Conservation (phyloP, 2,329 filamentous ascomycete genomes). For the Cytospora piceicola region DNA sequence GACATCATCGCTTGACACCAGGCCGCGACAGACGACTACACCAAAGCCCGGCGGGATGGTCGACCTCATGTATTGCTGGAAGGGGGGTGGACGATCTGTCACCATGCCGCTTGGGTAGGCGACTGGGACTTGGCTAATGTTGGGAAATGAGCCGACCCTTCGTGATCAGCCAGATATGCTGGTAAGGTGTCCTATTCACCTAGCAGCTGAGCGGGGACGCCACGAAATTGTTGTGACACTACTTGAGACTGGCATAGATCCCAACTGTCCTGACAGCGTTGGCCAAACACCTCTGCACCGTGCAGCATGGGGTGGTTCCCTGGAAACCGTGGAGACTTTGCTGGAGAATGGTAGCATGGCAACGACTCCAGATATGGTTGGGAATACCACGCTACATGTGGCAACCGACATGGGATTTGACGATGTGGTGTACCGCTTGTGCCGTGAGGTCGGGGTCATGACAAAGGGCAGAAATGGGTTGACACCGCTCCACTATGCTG, state of each 20-base stretch:
- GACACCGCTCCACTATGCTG: constrained; percentile 6
- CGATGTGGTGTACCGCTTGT: constrained; percentile 6
- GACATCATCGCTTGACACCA: not conserved
- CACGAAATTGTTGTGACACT: not conserved
- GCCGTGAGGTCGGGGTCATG: not conserved
- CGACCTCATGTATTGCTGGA: not conserved
- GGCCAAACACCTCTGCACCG: constrained; percentile 10
- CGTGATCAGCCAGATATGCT: constrained; percentile 1
- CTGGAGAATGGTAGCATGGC: constrained; percentile 6
- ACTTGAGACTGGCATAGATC: constrained; percentile 1
- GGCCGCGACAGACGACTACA: not conserved
- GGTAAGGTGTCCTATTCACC: not conserved
- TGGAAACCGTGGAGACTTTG: not conserved
- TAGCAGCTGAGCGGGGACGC: constrained; percentile 13
- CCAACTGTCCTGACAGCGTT: constrained; percentile 1
- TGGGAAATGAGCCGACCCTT: not conserved
- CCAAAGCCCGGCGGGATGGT: not conserved
- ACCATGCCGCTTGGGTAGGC: constrained; percentile 8
- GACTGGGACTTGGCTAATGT: not conserved
- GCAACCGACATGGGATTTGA: constrained; percentile 14
- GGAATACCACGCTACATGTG: constrained; percentile 4
- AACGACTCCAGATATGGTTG: not conserved
- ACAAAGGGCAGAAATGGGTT: constrained; percentile 5
- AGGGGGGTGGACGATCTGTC: not conserved
- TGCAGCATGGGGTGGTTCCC: constrained; percentile 11